Evolutionary conservation across 2,329 filamentous ascomycete genomes (phyloP).

Genomic region (Aspergillus pseudoviridinutans): DNA sequence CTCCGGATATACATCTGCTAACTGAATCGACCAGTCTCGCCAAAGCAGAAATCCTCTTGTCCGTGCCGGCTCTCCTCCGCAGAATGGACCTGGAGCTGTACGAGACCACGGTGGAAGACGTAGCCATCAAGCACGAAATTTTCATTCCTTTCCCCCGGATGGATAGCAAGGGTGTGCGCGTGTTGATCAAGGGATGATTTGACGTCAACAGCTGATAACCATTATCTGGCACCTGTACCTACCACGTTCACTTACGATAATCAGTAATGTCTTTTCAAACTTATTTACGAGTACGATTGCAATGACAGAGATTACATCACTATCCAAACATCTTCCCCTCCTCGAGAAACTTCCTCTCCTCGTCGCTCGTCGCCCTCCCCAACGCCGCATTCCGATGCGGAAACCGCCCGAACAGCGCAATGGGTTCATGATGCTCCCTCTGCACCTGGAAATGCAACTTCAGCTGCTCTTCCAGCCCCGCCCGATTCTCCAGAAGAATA

Average conservation of each 20-base stretch:
- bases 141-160: constrained; percentile 17
- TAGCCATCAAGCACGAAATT: constrained; percentile 24
- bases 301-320: background rate
- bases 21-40: constrained; percentile 23
- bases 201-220: no score
- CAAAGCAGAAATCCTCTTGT: constrained; percentile 30
- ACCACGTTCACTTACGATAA: background rate
- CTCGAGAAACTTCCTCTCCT: constrained; percentile 20
- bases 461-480: background rate
- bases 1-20: background rate
- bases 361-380: constrained; percentile 15
- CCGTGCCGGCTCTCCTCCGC: constrained; percentile 25
- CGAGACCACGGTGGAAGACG: constrained; percentile 29
- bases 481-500: background rate
- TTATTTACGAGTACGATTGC: background rate
- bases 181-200: constrained; percentile 7
- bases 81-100: constrained; percentile 28
- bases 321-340: constrained; percentile 12
- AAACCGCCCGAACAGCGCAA: constrained; percentile 22
- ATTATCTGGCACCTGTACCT: background rate
- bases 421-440: constrained; percentile 1
- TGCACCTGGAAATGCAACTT: background rate
- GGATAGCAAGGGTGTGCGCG: constrained; percentile 17
- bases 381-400: constrained; percentile 23
- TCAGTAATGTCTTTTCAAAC: background rate